Evolutionary conservation across 2,329 filamentous ascomycete genomes (phyloP).

Genomic region (Trichoderma harzianum): DNA sequence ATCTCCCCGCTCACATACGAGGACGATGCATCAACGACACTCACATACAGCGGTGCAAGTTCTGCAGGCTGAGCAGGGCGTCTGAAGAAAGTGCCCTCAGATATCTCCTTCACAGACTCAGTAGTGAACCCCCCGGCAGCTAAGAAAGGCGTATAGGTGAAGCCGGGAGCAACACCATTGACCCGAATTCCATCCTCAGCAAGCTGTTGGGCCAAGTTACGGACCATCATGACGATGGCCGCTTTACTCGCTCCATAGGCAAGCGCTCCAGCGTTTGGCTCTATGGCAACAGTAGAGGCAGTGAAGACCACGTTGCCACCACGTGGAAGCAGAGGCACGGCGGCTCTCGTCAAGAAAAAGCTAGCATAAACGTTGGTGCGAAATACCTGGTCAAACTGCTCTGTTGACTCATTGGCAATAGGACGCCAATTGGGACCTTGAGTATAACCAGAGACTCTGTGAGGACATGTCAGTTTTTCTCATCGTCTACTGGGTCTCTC

Average conservation of each 20-base stretch:
- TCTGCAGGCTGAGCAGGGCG: neutral
- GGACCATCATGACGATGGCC: neutral
- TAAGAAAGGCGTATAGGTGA: neutral
- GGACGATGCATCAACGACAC: neutral
- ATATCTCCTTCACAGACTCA: neutral
- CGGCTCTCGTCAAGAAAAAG: neutral
- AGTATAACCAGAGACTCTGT: neutral
- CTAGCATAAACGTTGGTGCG: neutral
- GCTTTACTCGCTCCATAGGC: neutral
- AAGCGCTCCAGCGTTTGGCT: neutral
- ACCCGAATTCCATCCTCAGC: neutral
- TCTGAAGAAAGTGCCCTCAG: neutral
- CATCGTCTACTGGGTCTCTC: rapidly evolving
- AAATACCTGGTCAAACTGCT: neutral
- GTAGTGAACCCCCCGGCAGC: neutral
- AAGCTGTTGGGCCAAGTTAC: neutral
- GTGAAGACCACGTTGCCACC: neutral
- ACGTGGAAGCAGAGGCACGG: neutral
- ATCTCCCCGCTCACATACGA: neutral
- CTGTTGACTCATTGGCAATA: neutral
- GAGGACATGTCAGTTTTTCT: neutral
- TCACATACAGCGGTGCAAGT: neutral
- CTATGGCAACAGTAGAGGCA: neutral
- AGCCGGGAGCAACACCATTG: neutral
- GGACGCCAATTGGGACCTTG: neutral